These are phyloP conservation scores for Alternaria alternata DNA, from an alignment of 2,329 filamentous ascomycete species.

Conservation along the genomic window DNA sequence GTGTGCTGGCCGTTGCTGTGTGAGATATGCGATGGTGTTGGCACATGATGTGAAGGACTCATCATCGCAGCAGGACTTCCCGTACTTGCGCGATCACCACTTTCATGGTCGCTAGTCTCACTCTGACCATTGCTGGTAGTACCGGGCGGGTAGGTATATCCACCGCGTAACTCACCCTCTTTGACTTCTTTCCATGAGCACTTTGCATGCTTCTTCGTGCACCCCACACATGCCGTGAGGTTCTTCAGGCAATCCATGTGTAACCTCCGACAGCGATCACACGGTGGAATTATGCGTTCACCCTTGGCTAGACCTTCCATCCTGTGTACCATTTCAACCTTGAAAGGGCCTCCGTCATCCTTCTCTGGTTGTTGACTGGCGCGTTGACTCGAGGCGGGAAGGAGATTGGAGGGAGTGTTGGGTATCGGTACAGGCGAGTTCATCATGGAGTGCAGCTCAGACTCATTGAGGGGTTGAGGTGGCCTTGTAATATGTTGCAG, in stretches of 20 bases:
- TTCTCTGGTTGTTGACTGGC: conserved; percentile 55
- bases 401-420: conserved; percentile 61
- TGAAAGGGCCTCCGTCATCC: conserved; percentile 67
- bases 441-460: conserved; percentile 53
- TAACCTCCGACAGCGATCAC: conserved; percentile 81
- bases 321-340: conserved; percentile 72
- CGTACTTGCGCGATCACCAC: conserved; percentile 40
- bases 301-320: conserved; percentile 80
- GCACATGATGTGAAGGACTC: conserved; percentile 35
- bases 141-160: conserved; percentile 32
- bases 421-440: conserved; percentile 63
- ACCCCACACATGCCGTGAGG: conserved; percentile 83
- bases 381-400: conserved; percentile 56
- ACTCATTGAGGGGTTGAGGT: conserved; percentile 40
- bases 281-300: conserved; percentile 79
- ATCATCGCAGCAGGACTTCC: conserved; percentile 38
- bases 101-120: conserved; percentile 43
- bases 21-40: conserved; percentile 29
- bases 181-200: conserved; percentile 86
- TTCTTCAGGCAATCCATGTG: conserved; percentile 87
- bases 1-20: conserved; percentile 30
- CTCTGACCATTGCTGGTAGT: conserved; percentile 41
- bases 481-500: conserved; percentile 31
- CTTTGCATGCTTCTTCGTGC: conserved; percentile 89
- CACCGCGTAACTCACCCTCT: conserved; percentile 68